Evolutionary conservation across 75 land plant genomes (phyloP).

Genomic region (Cunninghamia lanceolata): DNA sequence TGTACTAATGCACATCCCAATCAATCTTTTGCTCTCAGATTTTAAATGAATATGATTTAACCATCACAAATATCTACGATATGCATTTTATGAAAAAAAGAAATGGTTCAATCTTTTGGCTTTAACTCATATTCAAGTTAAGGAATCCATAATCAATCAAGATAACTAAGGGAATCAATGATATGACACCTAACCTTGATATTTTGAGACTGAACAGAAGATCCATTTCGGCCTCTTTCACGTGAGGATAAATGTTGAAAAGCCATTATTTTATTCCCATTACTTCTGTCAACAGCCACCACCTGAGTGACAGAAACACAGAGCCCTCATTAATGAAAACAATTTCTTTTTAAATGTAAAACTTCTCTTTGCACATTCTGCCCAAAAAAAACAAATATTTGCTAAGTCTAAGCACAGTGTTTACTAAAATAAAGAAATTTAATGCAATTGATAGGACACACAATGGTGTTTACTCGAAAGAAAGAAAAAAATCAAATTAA

Average conservation of each 20-base stretch:
- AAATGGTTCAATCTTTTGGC: neutral
- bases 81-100: neutral
- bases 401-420: neutral
- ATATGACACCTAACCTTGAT: constrained; percentile 57
- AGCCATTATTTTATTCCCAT: constrained; percentile 66
- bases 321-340: neutral
- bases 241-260: constrained; percentile 89
- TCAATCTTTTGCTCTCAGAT: neutral
- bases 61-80: neutral
- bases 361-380: neutral
- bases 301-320: constrained; percentile 40
- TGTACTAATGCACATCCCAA: neutral
- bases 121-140: neutral
- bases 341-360: neutral
- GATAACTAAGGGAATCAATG: neutral
- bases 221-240: constrained; percentile 80
- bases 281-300: constrained; percentile 85
- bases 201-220: constrained; percentile 38
- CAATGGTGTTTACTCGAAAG: neutral
- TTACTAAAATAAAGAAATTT: neutral
- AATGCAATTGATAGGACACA: too few relatives aligned
- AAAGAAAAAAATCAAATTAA: neutral
- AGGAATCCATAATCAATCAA: neutral
- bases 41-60: neutral
- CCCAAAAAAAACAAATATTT: neutral